phyloP scores from a whole-genome alignment of 805 yeast species.

The Myxozyma nipponensis region DNA sequence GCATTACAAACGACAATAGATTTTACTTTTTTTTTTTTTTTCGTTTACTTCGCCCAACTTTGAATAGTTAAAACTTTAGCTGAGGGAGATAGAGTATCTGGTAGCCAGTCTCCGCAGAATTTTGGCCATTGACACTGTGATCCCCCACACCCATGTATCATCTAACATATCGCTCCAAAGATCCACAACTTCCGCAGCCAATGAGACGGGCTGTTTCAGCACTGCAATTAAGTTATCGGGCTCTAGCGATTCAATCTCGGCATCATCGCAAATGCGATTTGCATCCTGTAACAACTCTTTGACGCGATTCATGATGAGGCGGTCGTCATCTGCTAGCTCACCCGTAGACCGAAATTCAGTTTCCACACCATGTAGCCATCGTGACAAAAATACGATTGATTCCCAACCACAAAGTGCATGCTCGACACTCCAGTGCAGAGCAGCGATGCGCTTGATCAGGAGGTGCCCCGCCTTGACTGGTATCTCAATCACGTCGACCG shows the following conservation, averaged over 20 bases:
- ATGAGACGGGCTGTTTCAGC: neutral
- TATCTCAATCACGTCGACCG: too few relatives aligned
- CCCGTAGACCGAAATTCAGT: constrained; percentile 1
- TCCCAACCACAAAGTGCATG: constrained; percentile 20
- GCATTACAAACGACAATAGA: too few relatives aligned
- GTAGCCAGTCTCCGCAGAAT: constrained; percentile 8
- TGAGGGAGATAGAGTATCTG: too few relatives aligned
- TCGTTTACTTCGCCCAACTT: too few relatives aligned
- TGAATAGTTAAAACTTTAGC: too few relatives aligned
- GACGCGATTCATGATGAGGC: constrained; percentile 1
- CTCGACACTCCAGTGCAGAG: constrained; percentile 14
- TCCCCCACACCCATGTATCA: constrained; percentile 16
- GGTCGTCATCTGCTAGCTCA: constrained; percentile 5
- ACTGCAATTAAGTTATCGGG: neutral
- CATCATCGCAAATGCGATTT: neutral
- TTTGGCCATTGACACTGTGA: constrained; percentile 11
- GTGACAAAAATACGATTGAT: constrained; percentile 11
- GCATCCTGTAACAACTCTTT: constrained; percentile 9
- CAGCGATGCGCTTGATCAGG: constrained; percentile 6
- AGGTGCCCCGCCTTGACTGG: too few relatives aligned
- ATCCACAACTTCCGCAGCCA: constrained; percentile 14
- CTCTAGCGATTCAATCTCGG: neutral
- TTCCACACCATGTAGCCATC: constrained; percentile 16
- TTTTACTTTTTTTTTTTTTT: too few relatives aligned
- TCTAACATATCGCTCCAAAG: constrained; percentile 11